Percentiles rank a stretch among this genome's conserved stretches.
These are phyloP conservation scores for Lagenaria siceraria DNA, from an alignment of 306 rosid genomes.

Conservation along the genomic window DNA sequence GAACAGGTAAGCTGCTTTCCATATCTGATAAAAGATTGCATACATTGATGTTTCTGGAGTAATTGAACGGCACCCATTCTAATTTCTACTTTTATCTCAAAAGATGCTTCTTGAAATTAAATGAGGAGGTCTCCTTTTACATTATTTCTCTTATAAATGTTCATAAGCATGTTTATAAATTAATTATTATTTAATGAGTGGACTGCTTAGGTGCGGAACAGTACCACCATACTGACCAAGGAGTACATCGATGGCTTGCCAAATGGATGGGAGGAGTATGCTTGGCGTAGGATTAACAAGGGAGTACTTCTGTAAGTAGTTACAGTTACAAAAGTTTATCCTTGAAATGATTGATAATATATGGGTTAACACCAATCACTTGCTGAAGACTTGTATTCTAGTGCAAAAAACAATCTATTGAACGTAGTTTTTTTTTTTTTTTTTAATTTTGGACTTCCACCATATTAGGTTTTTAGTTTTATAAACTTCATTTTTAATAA, in stretches of 20 bases:
- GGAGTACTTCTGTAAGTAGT: constrained; percentile 73
- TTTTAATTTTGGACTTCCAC: neutral
- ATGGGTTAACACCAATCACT: neutral
- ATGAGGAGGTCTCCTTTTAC: neutral
- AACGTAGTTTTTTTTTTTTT: neutral
- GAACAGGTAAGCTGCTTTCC: constrained; percentile 52
- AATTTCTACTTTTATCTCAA: neutral
- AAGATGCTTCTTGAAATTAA: neutral
- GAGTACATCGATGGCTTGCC: constrained; percentile 90
- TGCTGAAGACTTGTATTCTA: neutral
- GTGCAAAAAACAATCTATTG: neutral
- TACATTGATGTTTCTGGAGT: neutral
- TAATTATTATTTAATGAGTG: constrained; percentile 33
- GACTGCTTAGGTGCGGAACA: constrained; percentile 85
- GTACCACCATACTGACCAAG: constrained; percentile 84
- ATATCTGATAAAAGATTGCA: neutral
- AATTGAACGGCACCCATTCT: neutral
- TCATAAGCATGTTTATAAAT: constrained; percentile 26
- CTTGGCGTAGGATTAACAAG: constrained; percentile 96
- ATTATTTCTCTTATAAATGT: neutral
- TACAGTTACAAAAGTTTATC: neutral
- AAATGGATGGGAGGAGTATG: constrained; percentile 97
- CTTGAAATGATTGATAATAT: neutral
- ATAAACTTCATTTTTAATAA: neutral
- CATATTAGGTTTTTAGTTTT: neutral